Conservation (phyloP, 2,329 filamentous ascomycete genomes). For the Zasmidium angulare region DNA sequence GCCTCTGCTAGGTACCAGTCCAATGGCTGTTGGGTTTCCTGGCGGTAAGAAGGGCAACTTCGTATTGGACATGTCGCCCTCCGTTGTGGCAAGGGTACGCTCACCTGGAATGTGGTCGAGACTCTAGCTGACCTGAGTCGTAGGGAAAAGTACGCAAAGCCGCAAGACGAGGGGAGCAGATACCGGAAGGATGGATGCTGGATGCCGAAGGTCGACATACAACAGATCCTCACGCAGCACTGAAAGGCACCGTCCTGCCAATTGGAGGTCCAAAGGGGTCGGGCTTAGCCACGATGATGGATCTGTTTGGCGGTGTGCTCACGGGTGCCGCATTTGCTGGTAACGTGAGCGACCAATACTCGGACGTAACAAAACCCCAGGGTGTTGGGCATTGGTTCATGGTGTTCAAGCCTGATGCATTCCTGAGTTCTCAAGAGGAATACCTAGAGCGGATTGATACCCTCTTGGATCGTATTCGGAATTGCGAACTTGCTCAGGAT, state of each 20-base stretch:
- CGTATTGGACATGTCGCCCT: constrained; percentile 68
- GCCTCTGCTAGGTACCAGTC: constrained; percentile 70
- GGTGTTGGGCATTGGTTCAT: constrained; percentile 16
- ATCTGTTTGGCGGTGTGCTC: constrained; percentile 73
- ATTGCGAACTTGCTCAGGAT: not conserved
- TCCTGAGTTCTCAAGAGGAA: not conserved
- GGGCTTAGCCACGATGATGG: constrained; percentile 76
- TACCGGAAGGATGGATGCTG: constrained; percentile 69
- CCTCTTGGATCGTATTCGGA: not conserved
- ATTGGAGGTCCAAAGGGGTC: constrained; percentile 80
- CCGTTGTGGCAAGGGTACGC: constrained; percentile 55
- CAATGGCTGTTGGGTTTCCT: constrained; percentile 72
- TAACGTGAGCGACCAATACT: constrained; percentile 68
- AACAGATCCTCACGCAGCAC: constrained; percentile 62
- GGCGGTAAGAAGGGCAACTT: constrained; percentile 60
- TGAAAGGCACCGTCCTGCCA: constrained; percentile 74
- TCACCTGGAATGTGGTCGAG: not conserved
- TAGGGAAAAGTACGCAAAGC: constrained; percentile 70
- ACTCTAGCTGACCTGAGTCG: not conserved
- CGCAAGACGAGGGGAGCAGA: constrained; percentile 62
- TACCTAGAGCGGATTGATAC: not conserved
- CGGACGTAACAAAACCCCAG: constrained; percentile 49
- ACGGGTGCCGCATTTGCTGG: constrained; percentile 74
- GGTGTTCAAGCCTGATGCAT: constrained; percentile 13
- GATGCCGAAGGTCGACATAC: constrained; percentile 59